Percentiles rank a stretch among this genome's conserved stretches.
Evolutionary conservation across 805 yeast genomes (phyloP).

Genomic region (Ogataea haglerorum): DNA sequence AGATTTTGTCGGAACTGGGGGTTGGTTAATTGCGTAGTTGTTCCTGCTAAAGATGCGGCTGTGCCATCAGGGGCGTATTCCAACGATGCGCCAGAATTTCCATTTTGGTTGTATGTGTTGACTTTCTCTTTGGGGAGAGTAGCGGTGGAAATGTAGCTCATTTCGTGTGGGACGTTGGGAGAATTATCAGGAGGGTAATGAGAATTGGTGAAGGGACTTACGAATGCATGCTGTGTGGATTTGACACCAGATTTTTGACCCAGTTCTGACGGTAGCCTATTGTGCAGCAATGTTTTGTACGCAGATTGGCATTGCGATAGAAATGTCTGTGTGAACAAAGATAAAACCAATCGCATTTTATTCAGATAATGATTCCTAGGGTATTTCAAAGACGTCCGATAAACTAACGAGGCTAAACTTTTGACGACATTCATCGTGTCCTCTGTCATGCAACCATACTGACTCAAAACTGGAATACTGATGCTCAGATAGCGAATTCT

Average conservation of each 20-base stretch:
- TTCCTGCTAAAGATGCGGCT: neutral
- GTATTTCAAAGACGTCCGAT: conserved; percentile 30
- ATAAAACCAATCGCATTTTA: conserved; percentile 53
- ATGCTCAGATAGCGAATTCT: conserved; percentile 54
- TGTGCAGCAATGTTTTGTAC: conserved; percentile 10
- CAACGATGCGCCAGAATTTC: neutral
- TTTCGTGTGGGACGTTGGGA: too few species aligned
- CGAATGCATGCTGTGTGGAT: neutral
- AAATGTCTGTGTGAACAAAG: conserved; percentile 60
- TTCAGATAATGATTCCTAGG: conserved; percentile 49
- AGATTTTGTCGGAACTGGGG: neutral
- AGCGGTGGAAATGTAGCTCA: too few species aligned
- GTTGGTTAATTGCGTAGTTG: neutral
- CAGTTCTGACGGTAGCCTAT: neutral
- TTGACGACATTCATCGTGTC: conserved; percentile 34
- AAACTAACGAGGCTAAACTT: conserved; percentile 26
- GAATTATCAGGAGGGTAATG: too few species aligned
- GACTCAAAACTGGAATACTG: conserved; percentile 45
- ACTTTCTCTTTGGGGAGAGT: too few species aligned
- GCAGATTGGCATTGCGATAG: conserved; percentile 45
- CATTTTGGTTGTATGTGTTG: too few species aligned
- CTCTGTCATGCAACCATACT: conserved; percentile 45
- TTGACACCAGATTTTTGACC: neutral
- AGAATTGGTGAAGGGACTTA: neutral
- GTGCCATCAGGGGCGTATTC: neutral